A percentile compares a stretch with the other conserved stretches of the same genome.
Conservation (phyloP, 2,329 filamentous ascomycete genomes). For the Ophiostoma ips region DNA sequence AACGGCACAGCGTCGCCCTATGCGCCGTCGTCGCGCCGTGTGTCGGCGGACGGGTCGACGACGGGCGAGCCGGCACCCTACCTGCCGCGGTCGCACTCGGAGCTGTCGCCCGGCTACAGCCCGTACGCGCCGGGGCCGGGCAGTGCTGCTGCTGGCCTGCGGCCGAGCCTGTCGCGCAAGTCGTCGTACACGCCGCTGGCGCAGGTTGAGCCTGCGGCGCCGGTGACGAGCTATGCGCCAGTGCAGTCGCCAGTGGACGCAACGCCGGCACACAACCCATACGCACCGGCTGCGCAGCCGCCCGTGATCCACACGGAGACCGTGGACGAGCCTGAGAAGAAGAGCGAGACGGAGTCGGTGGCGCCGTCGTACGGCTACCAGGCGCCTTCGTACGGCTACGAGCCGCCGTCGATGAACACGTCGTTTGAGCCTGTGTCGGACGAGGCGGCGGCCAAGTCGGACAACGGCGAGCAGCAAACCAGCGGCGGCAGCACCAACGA, state of each 20-base stretch:
- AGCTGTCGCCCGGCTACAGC: conserved; percentile 23
- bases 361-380: conserved; percentile 24
- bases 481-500: conserved; percentile 31
- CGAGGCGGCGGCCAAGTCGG: background rate
- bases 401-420: conserved; percentile 28
- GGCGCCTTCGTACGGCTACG: conserved; percentile 36
- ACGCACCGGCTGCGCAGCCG: conserved; percentile 10
- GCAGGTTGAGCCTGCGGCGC: conserved; percentile 7
- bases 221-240: conserved; percentile 5
- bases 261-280: conserved; percentile 9
- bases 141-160: background rate
- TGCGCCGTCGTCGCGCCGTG: conserved; percentile 5
- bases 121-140: conserved; percentile 20
- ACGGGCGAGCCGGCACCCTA: background rate
- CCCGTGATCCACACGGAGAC: background rate
- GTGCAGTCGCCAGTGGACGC: conserved; percentile 1
- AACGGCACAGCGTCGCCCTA: background rate
- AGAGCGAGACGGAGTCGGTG: background rate
- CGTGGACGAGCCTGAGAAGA: background rate
- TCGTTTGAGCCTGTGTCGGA: conserved; percentile 17
- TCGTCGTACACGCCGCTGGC: conserved; percentile 16
- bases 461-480: conserved; percentile 10
- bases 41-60: conserved; percentile 5
- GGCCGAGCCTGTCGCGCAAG: conserved; percentile 13
- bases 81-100: conserved; percentile 22